Conservation (phyloP, 768 basidiomycete genomes). For the Leccinum obscurum region DNA sequence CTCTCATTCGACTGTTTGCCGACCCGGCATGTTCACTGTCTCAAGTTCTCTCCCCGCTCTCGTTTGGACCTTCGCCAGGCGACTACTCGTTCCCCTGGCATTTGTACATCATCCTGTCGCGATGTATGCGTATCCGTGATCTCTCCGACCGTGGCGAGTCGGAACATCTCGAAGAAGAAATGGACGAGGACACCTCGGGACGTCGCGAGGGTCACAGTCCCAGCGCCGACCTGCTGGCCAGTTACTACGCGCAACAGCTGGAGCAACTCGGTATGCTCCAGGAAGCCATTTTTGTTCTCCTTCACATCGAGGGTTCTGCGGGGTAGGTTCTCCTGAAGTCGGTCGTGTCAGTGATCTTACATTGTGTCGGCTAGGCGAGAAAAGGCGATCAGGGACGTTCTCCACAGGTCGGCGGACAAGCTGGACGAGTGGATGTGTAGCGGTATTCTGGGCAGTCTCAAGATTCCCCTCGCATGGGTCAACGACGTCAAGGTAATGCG, state of each 20-base stretch:
- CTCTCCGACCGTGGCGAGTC: slow-evolving; percentile 77
- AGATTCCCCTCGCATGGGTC: slow-evolving; percentile 86
- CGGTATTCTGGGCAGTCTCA: slow-evolving; percentile 72
- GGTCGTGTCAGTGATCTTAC: slow-evolving; percentile 6
- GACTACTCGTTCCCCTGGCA: slow-evolving; percentile 92
- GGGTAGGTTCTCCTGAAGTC: slow-evolving; percentile 53
- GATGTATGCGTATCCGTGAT: slow-evolving; percentile 80
- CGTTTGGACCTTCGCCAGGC: slow-evolving; percentile 71
- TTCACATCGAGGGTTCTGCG: slow-evolving; percentile 79
- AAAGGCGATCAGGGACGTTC: slow-evolving; percentile 78
- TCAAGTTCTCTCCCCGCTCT: slow-evolving; percentile 67
- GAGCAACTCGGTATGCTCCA: slow-evolving; percentile 80
- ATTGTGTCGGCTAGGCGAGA: slow-evolving; percentile 59
- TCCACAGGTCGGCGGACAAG: slow-evolving; percentile 64
- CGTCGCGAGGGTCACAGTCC: slow-evolving; percentile 75
- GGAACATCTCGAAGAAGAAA: slow-evolving; percentile 34
- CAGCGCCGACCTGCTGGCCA: slow-evolving; percentile 79
- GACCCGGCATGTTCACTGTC: slow-evolving; percentile 71
- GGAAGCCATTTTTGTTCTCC: slow-evolving; percentile 84
- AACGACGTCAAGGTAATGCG: slow-evolving; percentile 76
- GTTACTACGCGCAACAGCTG: slow-evolving; percentile 83
- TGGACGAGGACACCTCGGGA: slow-evolving; percentile 44
- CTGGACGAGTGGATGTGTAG: slow-evolving; percentile 74
- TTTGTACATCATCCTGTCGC: slow-evolving; percentile 82
- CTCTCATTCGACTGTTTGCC: slow-evolving; percentile 76